Base-by-base conservation (phyloP, 2,329 filamentous ascomycete genomes). In the Camptophora hylomeconis region DNA sequence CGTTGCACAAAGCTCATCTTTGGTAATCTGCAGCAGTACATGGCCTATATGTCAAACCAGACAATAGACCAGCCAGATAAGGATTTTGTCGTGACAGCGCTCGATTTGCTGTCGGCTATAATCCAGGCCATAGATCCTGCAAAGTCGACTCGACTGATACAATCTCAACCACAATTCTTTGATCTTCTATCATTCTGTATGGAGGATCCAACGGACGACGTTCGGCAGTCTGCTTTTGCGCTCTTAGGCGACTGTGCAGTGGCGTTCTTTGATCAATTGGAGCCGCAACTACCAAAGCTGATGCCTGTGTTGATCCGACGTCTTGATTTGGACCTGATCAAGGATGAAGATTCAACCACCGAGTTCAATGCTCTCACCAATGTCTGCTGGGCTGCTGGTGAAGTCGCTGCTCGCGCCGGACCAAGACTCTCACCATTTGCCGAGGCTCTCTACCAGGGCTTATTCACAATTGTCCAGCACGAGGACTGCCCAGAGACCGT, bases 331-430 rank as follows among this genome's bases (percentile, higher is more conserved):
- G 78, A 84, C 37, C 67, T 66, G 31, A 69, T 84, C 28, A 57
- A 73, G 11, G 79, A 86, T 36, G 82, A 92, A 44, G 80, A 84
- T 36, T 74, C 83, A 25, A 33, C 36, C 13, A 29, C 23, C 15
- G 77, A 75, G 9, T 94, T 93, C 52, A 83, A 84, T 36, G 86
- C 95, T 17, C 75, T 95, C 35, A 98, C 95, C 67, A 98, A 98
- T 50, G 87, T 89, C 13, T 95, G 87, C 59, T 98, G 89, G 89
- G 92, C 86, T 5, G 76, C 75, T 14, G 89, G 89, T 22, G 89
- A 98, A 60, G 89, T 95, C 37, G 74, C 84, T 10, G 75, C 93
- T 53, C 75, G 82, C 50, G 72, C 75, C 41, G 61, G 64, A 17
- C 72, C 68, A 30, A 67, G 67, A 1, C 30, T 46, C n/a, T 25